Evolutionary conservation across 1,284 basidiomycete genomes (phyloP), one percentile per base, ranked within the genome.

Genomic region (Entoloma clypeatum): DNA sequence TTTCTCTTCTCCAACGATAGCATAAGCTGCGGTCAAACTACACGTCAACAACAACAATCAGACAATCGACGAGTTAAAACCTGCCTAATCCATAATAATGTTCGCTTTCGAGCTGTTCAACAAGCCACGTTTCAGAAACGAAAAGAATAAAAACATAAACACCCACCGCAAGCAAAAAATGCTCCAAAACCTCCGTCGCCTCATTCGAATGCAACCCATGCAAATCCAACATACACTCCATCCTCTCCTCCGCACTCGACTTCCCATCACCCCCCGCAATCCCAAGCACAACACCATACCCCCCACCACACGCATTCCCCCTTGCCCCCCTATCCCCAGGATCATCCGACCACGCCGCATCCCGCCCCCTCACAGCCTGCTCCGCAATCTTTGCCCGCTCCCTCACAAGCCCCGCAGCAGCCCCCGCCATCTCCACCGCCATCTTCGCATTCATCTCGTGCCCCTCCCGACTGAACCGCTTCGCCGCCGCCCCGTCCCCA

Each of bases 1-100:
- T 63, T 92, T 94, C 61, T 94, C 92, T 62, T 96, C 92, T 7
- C 96, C 95, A 3, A 98, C 90, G 23, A 98, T 77, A 17, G 92
- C 65, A 60, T 88, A 99, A 13, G 78, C 94, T 89, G 49, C 18
- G 45, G 30, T 35, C 10, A 30, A 13, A 42, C n/a, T n/a, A n/a
- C n/a, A n/a, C n/a, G n/a, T n/a, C n/a, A n/a, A n/a, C n/a, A n/a
- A n/a, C n/a, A n/a, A n/a, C n/a, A n/a, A n/a, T n/a, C n/a, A n/a
- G n/a, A n/a, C n/a, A n/a, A n/a, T n/a, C n/a, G n/a, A n/a, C n/a
- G 25, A 31, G 16, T 19, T 19, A 50, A 36, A 29, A 65, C 81
- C 57, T 48, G 88, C 86, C 82, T 41, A 92, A 67, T 13, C 92
- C 91, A 56, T 85, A 82, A 64, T 84, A 93, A 56, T 83, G 79